Base-by-base conservation (phyloP, 2,329 filamentous ascomycete genomes). In the Neoarthrinium moseri region DNA sequence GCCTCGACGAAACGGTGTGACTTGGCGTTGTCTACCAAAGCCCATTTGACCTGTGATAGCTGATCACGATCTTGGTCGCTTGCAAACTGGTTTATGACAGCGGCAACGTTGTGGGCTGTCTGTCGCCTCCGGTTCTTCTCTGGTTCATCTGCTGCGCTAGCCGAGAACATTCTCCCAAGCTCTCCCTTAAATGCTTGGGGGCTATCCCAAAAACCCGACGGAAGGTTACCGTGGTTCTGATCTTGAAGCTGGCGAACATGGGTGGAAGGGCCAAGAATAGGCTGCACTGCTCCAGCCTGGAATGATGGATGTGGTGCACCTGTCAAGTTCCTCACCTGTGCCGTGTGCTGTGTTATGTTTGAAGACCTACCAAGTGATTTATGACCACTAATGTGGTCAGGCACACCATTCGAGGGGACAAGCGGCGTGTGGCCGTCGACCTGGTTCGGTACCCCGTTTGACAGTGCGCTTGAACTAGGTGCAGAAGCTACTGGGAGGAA, bases 1-100 rank as follows among this genome's bases (percentile, higher is more conserved):
- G 51, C 57, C 26, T 59, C 51, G 21, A 58, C 42, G 37, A 63
- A 61, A 6, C 57, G 53, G 24, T 42, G 18, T 23, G 37, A 39
- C 21, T 29, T 32, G 17, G 50, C 51, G 21, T 55, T 53, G 22
- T 37, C 35, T 24, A 57, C 54, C 13, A 60, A 33, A n/a, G 55
- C 54, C 46, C 42, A 48, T 45, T 44, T 48, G 4, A 51, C 32
- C 7, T 33, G 20, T 21, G 17, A 41, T 42, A 47, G 41, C 34
- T 40, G 21, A 29, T 55, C 42, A 10, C 30, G 15, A 5, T 34
- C 12, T 30, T 29, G 36, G 23, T 45, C 24, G 11, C 48, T 33
- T 11, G 44, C 17, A 11, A 33, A 39, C 10, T 45, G 46, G 41
- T 47, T 55, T 18, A 62, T 23, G 15, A 45, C 50, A 30, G 34